Evolutionary conservation across 768 basidiomycete genomes (phyloP), one percentile per base, ranked within the genome.

Genomic region (Pleurotus pulmonarius): DNA sequence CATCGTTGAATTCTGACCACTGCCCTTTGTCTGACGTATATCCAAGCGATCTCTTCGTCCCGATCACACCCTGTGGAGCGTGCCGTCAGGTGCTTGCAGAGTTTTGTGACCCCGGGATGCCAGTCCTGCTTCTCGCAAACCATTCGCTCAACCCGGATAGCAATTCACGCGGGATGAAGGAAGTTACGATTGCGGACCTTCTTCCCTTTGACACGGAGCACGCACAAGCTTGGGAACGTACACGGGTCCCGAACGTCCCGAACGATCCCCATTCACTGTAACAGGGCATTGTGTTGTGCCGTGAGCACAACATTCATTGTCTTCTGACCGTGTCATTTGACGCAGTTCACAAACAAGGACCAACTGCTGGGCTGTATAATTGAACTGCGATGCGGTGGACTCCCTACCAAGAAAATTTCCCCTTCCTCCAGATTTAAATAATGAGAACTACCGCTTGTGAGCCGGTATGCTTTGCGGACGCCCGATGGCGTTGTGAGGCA

Each of bases 31-130:
- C 22, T 47, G 46, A 47, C 24, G 24, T 20, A 16, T 9, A 15
- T 34, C 26, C 15, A 24, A 49, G 48, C 12, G 48, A 49, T 13
- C 25, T 49, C 20, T 15, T 8, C n/a, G 26, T 49, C 5, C 48
- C 48, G 4, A 49, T 49, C 48, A 49, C 48, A 26, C 48, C 26
- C 15, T 49, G 48, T 34, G 48, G 26, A 26, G 20, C n/a, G 20
- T 49, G 48, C 48, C 48, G 48, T 25, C 48, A 49, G n/a, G 22
- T 49, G 48, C 20, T 49, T 24, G 26, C 26, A 8, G 48, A 49
- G 26, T 49, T 49, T 29, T 26, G 48, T 49, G 48, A 49, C 22
- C 48, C 48, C 20, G n/a, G 20, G 29, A 49, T 49, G 25, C 48
- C 26, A n/a, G 29, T 49, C 11, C 29, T 38, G 12, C 48, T 49